phyloP scores from a whole-genome alignment of 345 rosid genomes.

The Aethionema arabicum region DNA sequence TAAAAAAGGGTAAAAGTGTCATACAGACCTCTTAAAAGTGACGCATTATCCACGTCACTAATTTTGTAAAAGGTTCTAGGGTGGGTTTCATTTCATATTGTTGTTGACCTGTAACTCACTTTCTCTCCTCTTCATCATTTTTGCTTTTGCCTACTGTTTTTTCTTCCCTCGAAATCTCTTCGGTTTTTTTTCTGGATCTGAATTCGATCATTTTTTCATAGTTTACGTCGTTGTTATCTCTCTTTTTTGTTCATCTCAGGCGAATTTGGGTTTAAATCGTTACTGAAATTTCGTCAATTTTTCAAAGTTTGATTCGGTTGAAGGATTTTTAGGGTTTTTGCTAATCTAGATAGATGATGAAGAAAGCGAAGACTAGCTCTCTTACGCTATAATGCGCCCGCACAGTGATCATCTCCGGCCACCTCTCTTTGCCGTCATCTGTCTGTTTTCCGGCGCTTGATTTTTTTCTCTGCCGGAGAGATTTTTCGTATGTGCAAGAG shows the following conservation, averaged over 20 bases:
- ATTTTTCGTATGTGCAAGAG: constrained; percentile 54
- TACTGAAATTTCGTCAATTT: too few species aligned
- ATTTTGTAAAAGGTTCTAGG: neutral
- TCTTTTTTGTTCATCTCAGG: too few species aligned
- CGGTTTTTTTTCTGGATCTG: neutral
- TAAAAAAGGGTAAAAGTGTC: constrained; percentile 11
- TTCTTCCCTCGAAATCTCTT: neutral
- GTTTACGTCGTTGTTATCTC: neutral
- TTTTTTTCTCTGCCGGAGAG: neutral
- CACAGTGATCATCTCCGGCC: neutral
- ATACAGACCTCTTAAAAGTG: neutral
- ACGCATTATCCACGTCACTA: constrained; percentile 29
- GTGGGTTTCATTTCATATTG: constrained; percentile 6
- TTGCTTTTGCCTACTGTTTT: too few species aligned
- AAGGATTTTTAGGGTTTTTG: too few species aligned
- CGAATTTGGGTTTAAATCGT: too few species aligned
- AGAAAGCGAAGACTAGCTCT: constrained; percentile 1
- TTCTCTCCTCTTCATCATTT: neutral
- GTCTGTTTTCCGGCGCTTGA: neutral
- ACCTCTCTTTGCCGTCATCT: neutral
- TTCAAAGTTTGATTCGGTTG: too few species aligned
- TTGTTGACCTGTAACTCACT: neutral
- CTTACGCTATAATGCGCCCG: constrained; percentile 21
- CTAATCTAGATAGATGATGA: neutral
- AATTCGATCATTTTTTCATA: neutral